phyloP scores from a whole-genome alignment of 768 basidiomycete genomes.

The Amanita rubescens region DNA sequence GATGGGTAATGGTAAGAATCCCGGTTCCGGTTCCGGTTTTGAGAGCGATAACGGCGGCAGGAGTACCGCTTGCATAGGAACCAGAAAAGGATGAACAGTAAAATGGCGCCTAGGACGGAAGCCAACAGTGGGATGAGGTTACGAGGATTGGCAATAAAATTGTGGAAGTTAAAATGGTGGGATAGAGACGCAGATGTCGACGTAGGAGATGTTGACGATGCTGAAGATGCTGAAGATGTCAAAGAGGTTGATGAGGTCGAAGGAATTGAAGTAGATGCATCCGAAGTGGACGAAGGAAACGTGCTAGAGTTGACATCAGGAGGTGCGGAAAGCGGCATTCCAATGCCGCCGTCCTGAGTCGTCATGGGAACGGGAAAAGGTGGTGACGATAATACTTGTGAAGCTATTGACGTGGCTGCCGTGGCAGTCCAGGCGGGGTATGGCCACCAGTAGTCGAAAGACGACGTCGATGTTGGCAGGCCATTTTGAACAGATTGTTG shows the following conservation, averaged over 20 bases:
- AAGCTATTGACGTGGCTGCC: too few species aligned
- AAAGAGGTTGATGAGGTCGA: too few species aligned
- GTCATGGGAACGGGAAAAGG: neutral
- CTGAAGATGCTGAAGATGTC: too few species aligned
- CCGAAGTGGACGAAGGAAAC: too few species aligned
- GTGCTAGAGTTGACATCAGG: too few species aligned
- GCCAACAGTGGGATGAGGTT: constrained; percentile 25
- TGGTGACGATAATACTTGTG: too few species aligned
- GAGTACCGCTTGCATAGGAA: constrained; percentile 13
- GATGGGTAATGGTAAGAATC: constrained; percentile 5
- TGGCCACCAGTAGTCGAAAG: constrained; percentile 29
- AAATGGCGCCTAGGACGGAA: constrained; percentile 22
- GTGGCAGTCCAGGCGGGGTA: constrained; percentile 20
- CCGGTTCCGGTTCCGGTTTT: neutral
- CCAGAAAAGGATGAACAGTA: constrained; percentile 27
- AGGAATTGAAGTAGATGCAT: too few species aligned
- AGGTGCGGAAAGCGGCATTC: neutral
- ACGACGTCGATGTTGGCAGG: constrained; percentile 18
- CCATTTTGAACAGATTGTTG: constrained; percentile 4
- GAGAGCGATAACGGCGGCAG: constrained; percentile 15
- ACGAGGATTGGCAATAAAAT: too few species aligned
- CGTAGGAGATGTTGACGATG: neutral
- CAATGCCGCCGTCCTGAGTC: neutral
- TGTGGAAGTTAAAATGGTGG: constrained; percentile 14
- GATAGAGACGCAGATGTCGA: neutral